phyloP scores from a whole-genome alignment of 139 green algal species.

The Micromonas commoda region DNA sequence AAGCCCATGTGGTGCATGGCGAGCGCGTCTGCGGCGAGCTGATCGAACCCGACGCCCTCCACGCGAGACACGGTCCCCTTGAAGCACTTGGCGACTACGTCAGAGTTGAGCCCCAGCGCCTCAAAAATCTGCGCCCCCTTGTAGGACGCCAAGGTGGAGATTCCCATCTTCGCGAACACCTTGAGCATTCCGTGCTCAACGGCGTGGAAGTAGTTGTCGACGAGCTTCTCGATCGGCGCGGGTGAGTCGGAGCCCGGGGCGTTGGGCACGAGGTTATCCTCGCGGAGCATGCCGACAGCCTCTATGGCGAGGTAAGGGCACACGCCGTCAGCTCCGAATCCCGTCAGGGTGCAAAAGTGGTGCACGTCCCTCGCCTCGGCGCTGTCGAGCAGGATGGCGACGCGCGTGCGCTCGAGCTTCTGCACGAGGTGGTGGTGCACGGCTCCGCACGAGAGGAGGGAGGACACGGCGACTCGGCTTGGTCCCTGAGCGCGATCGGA shows the following conservation, averaged over 20 bases:
- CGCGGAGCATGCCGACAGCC: constrained; percentile 32
- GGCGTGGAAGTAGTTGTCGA: constrained; percentile 73
- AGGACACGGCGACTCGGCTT: constrained; percentile 64
- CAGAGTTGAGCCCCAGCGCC: constrained; percentile 66
- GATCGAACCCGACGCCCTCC: constrained; percentile 25
- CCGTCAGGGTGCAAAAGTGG: constrained; percentile 87
- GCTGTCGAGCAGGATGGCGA: constrained; percentile 74
- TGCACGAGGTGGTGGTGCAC: constrained; percentile 84
- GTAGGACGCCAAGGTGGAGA: constrained; percentile 89
- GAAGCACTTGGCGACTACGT: constrained; percentile 84
- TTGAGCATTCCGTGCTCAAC: constrained; percentile 52
- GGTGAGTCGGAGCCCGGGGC: constrained; percentile 27
- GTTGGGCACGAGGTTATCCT: constrained; percentile 36
- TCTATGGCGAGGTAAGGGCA: constrained; percentile 92
- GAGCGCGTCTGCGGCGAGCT: constrained; percentile 57
- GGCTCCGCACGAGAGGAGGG: constrained; percentile 72
- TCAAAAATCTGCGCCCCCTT: constrained; percentile 98
- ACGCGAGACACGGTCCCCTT: constrained; percentile 75
- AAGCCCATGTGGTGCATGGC: constrained; percentile 64
- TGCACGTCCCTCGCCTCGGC: constrained; percentile 75
- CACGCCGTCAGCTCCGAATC: constrained; percentile 86
- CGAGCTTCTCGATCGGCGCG: constrained; percentile 34
- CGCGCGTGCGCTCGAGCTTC: constrained; percentile 52
- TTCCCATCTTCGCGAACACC: constrained; percentile 95
- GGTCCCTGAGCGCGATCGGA: constrained; percentile 54